phyloP scores from a whole-genome alignment of 2,329 filamentous ascomycete genomes.

The Aspergillus brunneoviolaceus region DNA sequence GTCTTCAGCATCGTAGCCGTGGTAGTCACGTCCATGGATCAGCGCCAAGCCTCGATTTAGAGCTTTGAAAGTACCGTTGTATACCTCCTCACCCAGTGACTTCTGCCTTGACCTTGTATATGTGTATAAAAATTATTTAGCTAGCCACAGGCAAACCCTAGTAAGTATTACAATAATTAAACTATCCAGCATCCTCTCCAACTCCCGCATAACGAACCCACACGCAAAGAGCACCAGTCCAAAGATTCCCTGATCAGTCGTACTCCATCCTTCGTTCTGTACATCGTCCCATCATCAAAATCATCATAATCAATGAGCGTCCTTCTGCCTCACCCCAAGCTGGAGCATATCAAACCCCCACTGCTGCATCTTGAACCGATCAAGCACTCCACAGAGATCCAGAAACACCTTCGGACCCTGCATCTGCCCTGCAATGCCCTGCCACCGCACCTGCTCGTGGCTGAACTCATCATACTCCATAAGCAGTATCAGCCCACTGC shows the following conservation, averaged over 20 bases:
- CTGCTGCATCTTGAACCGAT: conserved; percentile 16
- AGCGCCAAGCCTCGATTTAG: too few species aligned
- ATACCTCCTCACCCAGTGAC: too few species aligned
- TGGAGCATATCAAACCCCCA: conserved; percentile 17
- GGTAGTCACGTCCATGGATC: too few species aligned
- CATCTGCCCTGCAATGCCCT: conserved; percentile 13
- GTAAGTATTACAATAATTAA: not conserved
- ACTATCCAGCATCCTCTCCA: not conserved
- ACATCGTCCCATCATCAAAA: not conserved
- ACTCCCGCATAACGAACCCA: not conserved
- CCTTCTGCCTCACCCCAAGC: conserved; percentile 6
- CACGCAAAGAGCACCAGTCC: not conserved
- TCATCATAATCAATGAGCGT: not conserved
- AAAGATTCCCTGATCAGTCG: not conserved
- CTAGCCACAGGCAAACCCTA: too few species aligned
- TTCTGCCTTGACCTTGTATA: too few species aligned
- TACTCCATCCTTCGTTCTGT: not conserved
- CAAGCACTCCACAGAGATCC: conserved; percentile 11
- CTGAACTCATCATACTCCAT: conserved; percentile 10
- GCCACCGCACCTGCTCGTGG: conserved; percentile 10
- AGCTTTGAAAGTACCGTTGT: too few species aligned
- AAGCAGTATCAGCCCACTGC: conserved; percentile 14
- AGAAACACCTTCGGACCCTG: conserved; percentile 10
- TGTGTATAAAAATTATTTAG: too few species aligned
- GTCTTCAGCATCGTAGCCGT: too few species aligned